These are phyloP conservation scores for Xanthoceras sorbifolium DNA, from an alignment of 345 rosid species.

Conservation along the genomic window DNA sequence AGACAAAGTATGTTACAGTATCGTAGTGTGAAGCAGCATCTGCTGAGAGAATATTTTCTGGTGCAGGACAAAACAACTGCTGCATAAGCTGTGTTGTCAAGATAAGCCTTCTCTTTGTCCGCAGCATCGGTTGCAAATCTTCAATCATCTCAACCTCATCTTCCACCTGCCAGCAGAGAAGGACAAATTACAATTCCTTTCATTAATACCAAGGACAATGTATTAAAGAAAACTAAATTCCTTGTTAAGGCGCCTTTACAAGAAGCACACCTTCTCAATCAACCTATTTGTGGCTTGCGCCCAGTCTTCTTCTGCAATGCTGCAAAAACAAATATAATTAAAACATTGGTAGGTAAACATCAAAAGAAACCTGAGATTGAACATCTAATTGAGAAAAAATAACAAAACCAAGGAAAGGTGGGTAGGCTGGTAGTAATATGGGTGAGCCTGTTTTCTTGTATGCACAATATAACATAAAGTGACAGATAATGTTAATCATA, in stretches of 20 bases:
- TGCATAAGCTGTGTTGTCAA: slow-evolving; percentile 70
- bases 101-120: slow-evolving; percentile 68
- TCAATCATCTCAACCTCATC: slow-evolving; percentile 42
- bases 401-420: neutral
- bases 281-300: slow-evolving; percentile 55
- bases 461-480: neutral
- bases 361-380: slow-evolving; percentile 4
- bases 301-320: slow-evolving; percentile 63
- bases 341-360: neutral
- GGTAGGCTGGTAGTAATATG: neutral
- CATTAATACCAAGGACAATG: neutral
- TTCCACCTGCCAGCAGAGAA: slow-evolving; percentile 41
- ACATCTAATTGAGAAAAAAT: slow-evolving; percentile 7
- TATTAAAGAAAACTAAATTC: neutral
- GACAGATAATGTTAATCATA: neutral
- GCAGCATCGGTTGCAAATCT: slow-evolving; percentile 38
- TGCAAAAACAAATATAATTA: slow-evolving; percentile 36
- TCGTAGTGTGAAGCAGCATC: slow-evolving; percentile 45
- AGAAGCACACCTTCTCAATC: slow-evolving; percentile 60
- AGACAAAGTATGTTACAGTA: slow-evolving; percentile 41
- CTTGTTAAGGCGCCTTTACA: neutral
- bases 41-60: slow-evolving; percentile 45
- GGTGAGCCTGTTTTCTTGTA: neutral
- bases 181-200: slow-evolving; percentile 16
- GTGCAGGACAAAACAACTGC: slow-evolving; percentile 54